Evolutionary conservation across 73 alveolate genomes (phyloP).

Genomic region (Tetrahymena elliotti): DNA sequence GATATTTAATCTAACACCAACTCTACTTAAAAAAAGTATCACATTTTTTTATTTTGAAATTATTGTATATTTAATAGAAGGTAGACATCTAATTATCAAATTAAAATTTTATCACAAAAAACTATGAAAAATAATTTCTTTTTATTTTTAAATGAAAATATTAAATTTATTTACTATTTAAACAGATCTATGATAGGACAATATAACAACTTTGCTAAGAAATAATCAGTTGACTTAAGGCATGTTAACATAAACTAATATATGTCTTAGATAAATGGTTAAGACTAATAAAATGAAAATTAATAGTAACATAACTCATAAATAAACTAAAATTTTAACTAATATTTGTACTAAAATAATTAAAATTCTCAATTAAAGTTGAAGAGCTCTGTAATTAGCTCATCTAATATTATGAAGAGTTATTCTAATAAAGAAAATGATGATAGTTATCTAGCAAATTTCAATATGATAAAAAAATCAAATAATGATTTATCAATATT

Average conservation of each 20-base stretch:
- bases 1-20: neutral
- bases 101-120: no score
- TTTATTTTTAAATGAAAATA: no score
- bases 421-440: neutral
- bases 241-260: neutral
- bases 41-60: no score
- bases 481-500: neutral
- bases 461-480: neutral
- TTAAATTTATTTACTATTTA: no score
- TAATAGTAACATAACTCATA: neutral
- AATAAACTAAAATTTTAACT: neutral
- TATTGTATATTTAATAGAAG: no score
- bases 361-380: neutral
- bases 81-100: no score
- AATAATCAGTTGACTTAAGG: neutral
- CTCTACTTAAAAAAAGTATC: neutral
- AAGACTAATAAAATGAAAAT: neutral
- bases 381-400: neutral
- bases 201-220: neutral
- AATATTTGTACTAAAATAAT: neutral
- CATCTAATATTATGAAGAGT: neutral
- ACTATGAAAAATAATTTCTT: no score
- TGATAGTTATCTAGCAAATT: neutral
- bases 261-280: neutral
- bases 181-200: neutral